These are phyloP conservation scores for Prunus mira DNA, from an alignment of 306 rosid genomes.

Conservation along the genomic window DNA sequence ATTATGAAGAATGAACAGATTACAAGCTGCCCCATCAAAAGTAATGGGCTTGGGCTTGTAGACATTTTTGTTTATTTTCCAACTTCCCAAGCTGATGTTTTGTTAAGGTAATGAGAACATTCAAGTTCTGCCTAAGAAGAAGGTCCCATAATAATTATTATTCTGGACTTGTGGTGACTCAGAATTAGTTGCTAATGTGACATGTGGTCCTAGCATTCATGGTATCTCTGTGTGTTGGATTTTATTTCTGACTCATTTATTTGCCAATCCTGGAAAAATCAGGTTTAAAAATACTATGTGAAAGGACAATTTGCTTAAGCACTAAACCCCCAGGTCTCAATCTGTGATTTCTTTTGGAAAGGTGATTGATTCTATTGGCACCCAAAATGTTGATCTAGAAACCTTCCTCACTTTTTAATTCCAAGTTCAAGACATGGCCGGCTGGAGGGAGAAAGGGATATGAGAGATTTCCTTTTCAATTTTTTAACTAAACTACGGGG, in stretches of 20 bases:
- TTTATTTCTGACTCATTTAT: conserved; percentile 1
- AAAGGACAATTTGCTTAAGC: not conserved
- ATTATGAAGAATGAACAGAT: not conserved
- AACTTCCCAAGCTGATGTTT: too few relatives aligned
- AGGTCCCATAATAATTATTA: not conserved
- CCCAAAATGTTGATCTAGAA: not conserved
- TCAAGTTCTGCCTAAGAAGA: not conserved
- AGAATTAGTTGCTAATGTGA: conserved; percentile 1
- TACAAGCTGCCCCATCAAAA: not conserved
- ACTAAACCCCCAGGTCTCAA: too few relatives aligned
- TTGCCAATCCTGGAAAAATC: not conserved
- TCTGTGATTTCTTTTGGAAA: not conserved
- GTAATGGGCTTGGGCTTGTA: not conserved
- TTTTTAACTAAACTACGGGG: not conserved
- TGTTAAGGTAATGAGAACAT: not conserved
- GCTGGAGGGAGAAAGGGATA: not conserved
- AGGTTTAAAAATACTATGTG: too few relatives aligned
- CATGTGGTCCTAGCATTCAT: conserved; percentile 1
- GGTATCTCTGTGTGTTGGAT: conserved; percentile 5
- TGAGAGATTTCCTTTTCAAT: not conserved
- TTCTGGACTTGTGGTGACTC: conserved; percentile 1
- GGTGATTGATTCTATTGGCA: not conserved
- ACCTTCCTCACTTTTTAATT: not conserved
- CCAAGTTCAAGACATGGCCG: not conserved
- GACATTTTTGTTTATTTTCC: too few relatives aligned